phyloP scores from a whole-genome alignment of 164 flowering plant species.

The Taxillus chinensis region DNA sequence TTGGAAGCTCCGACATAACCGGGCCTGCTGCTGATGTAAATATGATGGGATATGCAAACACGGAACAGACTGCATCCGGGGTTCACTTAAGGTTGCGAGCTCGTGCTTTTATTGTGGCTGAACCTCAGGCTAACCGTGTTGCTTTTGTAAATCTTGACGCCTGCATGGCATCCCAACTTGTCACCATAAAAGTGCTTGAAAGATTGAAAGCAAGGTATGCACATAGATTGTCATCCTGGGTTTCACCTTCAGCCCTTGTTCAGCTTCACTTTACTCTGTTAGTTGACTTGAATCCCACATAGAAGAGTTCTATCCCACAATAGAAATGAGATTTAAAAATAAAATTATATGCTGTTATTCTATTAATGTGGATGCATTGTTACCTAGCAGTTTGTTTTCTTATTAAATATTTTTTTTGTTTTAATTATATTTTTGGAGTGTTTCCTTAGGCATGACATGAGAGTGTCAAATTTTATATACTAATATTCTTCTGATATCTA shows the following conservation, averaged over 20 bases:
- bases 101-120: constrained; percentile 44
- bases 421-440: too few relatives aligned
- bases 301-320: neutral
- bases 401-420: too few relatives aligned
- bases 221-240: neutral
- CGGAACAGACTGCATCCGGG: constrained; percentile 37
- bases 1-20: constrained; percentile 75
- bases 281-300: too few relatives aligned
- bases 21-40: constrained; percentile 71
- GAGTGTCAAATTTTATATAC: too few relatives aligned
- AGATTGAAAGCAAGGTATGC: constrained; percentile 38
- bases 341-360: too few relatives aligned
- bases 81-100: constrained; percentile 56
- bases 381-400: too few relatives aligned
- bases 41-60: constrained; percentile 67
- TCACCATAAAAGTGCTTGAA: constrained; percentile 54
- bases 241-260: too few relatives aligned
- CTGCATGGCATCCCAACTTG: constrained; percentile 68
- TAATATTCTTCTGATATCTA: too few relatives aligned
- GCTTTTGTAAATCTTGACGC: constrained; percentile 72
- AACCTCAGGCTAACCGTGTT: constrained; percentile 27
- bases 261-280: too few relatives aligned
- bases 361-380: too few relatives aligned
- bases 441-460: too few relatives aligned
- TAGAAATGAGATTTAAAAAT: neutral